A percentile compares a stretch with the other conserved stretches of the same genome.
Conservation (phyloP, 164 flowering plant genomes). For the Brasenia schreberi region DNA sequence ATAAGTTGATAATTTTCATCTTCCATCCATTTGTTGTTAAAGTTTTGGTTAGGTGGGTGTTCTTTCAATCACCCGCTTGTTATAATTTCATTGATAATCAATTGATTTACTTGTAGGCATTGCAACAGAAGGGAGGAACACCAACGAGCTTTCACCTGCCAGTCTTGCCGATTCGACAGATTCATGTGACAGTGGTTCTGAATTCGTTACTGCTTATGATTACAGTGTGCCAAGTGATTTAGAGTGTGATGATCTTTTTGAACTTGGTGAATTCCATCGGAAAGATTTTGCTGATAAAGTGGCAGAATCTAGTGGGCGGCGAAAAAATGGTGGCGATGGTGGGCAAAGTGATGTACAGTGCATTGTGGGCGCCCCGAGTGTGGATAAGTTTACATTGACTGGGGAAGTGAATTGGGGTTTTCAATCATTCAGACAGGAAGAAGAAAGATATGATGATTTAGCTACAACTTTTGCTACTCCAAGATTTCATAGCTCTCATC, state of each 20-base stretch:
- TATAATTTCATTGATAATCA: no score
- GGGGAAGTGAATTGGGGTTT: constrained; percentile 18
- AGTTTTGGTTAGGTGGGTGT: not conserved
- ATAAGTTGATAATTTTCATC: no score
- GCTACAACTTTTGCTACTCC: constrained; percentile 12
- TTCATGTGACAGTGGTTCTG: constrained; percentile 63
- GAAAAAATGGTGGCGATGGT: constrained; percentile 41
- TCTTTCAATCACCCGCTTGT: not conserved
- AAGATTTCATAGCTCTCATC: constrained; percentile 15
- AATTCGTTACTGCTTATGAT: constrained; percentile 87
- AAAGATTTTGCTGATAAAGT: no score
- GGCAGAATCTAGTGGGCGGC: no score
- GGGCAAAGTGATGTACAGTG: constrained; percentile 31
- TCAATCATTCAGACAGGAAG: not conserved
- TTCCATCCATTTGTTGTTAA: no score
- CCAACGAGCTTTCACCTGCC: no score
- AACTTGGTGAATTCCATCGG: not conserved
- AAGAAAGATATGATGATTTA: constrained; percentile 7
- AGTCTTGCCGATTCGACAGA: constrained; percentile 1
- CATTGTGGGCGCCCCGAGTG: constrained; percentile 36
- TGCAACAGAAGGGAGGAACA: no score
- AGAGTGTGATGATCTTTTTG: constrained; percentile 48
- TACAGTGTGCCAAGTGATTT: constrained; percentile 53
- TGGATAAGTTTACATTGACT: constrained; percentile 67
- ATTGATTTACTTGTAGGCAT: no score